Percentiles rank a stretch among this genome's conserved stretches.
Evolutionary conservation across 495 filamentous ascomycete genomes (phyloP).

Genomic region (Cryomyces antarcticus): DNA sequence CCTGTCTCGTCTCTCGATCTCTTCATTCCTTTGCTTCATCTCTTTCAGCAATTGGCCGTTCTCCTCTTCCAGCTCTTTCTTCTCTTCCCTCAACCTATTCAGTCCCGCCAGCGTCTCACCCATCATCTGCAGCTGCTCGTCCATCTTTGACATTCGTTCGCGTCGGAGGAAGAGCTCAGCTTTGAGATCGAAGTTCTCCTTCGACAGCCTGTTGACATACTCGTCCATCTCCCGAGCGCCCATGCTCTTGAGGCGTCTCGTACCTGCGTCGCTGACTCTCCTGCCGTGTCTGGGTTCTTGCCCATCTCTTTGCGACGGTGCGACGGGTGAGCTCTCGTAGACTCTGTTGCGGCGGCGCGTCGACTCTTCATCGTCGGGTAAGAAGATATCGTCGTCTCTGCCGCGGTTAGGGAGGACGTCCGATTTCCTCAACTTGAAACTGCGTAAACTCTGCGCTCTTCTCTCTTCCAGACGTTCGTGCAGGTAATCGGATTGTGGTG

Average conservation of each 20-base stretch:
- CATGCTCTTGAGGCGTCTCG: background rate
- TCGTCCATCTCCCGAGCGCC: conserved; percentile 12
- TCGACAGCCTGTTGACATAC: conserved; percentile 38
- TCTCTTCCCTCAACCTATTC: conserved; percentile 12
- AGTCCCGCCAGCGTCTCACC: conserved; percentile 38
- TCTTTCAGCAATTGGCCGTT: conserved; percentile 52
- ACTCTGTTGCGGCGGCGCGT: background rate
- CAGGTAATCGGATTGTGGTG: conserved; percentile 4
- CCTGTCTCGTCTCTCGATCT: conserved; percentile 56
- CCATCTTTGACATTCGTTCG: conserved; percentile 33
- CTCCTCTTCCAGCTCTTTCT: conserved; percentile 20
- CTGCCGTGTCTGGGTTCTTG: background rate
- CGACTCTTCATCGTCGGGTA: conserved; percentile 6
- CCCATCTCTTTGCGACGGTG: background rate
- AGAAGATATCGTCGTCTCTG: conserved; percentile 10
- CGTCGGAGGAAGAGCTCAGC: conserved; percentile 57
- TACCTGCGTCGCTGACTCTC: background rate
- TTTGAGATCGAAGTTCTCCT: conserved; percentile 82
- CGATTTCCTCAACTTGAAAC: conserved; percentile 4
- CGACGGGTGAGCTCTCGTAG: conserved; percentile 8
- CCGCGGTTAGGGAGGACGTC: conserved; percentile 3
- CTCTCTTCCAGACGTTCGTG: conserved; percentile 8
- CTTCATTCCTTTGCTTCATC: conserved; percentile 50
- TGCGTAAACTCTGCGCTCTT: conserved; percentile 4
- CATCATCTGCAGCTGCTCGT: conserved; percentile 40